Conservation (phyloP, 495 filamentous ascomycete species). For the Xylaria bambusicola region DNA sequence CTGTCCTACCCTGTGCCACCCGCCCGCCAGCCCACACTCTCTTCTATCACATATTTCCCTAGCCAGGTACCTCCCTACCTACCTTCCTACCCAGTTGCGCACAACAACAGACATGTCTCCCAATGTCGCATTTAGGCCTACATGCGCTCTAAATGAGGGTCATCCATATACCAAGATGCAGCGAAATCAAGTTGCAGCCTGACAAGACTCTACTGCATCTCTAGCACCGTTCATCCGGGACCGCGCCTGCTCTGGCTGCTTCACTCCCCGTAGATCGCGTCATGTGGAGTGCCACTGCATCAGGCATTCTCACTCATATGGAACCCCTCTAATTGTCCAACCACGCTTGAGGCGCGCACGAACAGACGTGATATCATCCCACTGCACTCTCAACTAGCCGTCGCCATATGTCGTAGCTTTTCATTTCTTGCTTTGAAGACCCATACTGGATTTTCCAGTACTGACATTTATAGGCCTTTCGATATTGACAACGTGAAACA, state of each 20-base stretch:
- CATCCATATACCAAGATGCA: constrained; percentile 4
- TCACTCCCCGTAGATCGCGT: not conserved
- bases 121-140: constrained; percentile 7
- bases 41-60: too few species aligned
- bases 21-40: too few species aligned
- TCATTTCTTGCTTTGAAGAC: not conserved
- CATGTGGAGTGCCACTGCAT: constrained; percentile 4
- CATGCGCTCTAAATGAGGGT: constrained; percentile 17
- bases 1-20: too few species aligned
- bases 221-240: not conserved
- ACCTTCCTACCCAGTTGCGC: constrained; percentile 16
- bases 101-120: constrained; percentile 1
- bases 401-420: not conserved
- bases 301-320: not conserved
- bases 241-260: not conserved
- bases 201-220: not conserved
- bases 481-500: not conserved
- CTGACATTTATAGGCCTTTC: constrained; percentile 8
- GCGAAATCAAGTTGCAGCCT: not conserved
- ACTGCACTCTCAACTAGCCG: not conserved
- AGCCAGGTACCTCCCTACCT: too few species aligned
- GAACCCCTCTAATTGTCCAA: constrained; percentile 5
- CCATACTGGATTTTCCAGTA: not conserved
- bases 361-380: not conserved
- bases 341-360: not conserved